phyloP scores from a whole-genome alignment of 2,329 filamentous ascomycete genomes.

The Sphaceloma murrayae region DNA sequence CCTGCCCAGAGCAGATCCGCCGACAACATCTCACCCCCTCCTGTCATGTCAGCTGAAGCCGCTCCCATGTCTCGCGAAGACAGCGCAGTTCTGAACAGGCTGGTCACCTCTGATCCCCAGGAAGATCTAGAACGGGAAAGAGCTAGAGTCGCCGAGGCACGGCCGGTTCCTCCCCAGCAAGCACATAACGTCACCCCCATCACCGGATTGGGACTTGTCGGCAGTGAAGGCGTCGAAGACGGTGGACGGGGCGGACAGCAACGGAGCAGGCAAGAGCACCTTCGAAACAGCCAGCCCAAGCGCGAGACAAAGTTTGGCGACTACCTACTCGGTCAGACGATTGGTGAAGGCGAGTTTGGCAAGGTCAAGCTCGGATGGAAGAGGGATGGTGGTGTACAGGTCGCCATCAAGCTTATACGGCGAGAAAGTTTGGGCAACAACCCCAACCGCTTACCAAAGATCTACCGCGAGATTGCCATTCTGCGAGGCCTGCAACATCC shows the following conservation, averaged over 20 bases:
- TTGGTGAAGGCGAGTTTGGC: conserved; percentile 96
- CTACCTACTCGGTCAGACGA: conserved; percentile 89
- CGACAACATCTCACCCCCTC: conserved; percentile 39
- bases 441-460: conserved; percentile 83
- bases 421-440: conserved; percentile 83
- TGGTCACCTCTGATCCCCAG: conserved; percentile 66
- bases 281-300: conserved; percentile 37
- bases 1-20: conserved; percentile 40
- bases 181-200: conserved; percentile 34
- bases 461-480: conserved; percentile 93
- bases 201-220: conserved; percentile 41
- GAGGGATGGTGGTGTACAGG: conserved; percentile 80
- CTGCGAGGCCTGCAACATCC: conserved; percentile 79
- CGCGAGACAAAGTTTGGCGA: conserved; percentile 90
- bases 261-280: conserved; percentile 50
- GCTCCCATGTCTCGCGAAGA: conserved; percentile 57
- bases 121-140: conserved; percentile 63
- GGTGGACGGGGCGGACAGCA: conserved; percentile 30
- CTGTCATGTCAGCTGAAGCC: conserved; percentile 27
- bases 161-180: conserved; percentile 21
- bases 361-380: conserved; percentile 99
- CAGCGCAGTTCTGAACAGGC: conserved; percentile 67
- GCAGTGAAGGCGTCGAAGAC: conserved; percentile 43
- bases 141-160: conserved; percentile 56
- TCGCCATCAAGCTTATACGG: conserved; percentile 96